Evolutionary conservation across 805 yeast genomes (phyloP), one percentile per base, ranked within the genome.

Genomic region (Metschnikowia corniflorae): DNA sequence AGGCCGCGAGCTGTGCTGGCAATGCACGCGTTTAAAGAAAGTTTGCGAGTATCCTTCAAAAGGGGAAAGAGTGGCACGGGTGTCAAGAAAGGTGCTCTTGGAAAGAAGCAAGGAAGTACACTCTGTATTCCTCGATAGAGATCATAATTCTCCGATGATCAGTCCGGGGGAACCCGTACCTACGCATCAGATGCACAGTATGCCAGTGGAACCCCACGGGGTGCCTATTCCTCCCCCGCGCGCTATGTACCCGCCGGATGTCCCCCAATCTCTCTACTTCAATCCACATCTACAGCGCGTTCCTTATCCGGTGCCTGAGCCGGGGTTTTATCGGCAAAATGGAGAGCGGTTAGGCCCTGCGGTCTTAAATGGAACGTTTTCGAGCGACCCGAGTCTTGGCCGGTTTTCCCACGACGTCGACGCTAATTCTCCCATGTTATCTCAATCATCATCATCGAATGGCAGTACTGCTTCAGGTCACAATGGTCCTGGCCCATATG

Each of bases 41-140:
- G 47, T 34, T n/a, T 66, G 71, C 35, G 50, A 52, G 16, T 66
- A 66, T 39, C 70, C 71, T 3, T 43, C 40, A 26, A 51, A 45
- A 15, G 70, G 70, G 4, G 70, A 65, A 35, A 52, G 51, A 31
- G 69, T 65, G 2, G 37, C 56, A 12, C 40, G 69, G n/a, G 64
- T 61, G 0, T 50, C 56, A 12, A 51, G 54, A 23, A 40, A 38
- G 20, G 35, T 31, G 15, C 34, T 37, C 13, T 10, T 37, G 20
- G 36, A 35, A 19, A 27, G 23, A 20, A 20, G 7, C 5, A 24
- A 33, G 26, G 15, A 24, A 24, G 14, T n/a, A n/a, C 9, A 21
- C 12, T 10, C 24, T n/a, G 3, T 5, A n/a, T 10, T 21, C 4
- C 24, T n/a, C 9, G 5, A n/a, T 10, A 21, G 24, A 21, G n/a